These are phyloP conservation scores for Trametes pubescens DNA, from an alignment of 1,284 basidiomycete species.

Conservation along the genomic window DNA sequence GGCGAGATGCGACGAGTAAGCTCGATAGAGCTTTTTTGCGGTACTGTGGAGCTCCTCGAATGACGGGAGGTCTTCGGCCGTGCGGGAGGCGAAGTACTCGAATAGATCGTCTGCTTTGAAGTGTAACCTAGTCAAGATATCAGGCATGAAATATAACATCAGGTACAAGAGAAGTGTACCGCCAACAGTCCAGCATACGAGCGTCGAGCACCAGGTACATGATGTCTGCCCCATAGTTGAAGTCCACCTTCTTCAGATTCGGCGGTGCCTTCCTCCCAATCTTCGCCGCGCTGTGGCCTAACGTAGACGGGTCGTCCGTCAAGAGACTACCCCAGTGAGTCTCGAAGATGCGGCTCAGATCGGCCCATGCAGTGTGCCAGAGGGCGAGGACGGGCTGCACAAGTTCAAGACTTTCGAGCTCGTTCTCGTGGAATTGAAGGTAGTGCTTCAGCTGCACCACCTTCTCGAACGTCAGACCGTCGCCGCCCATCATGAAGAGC, in stretches of 20 bases:
- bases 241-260: too few species aligned
- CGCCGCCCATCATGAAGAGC: constrained; percentile 14
- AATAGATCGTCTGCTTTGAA: background rate
- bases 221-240: constrained; percentile 34
- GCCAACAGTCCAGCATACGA: constrained; percentile 42
- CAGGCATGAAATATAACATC: too few species aligned
- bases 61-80: too few species aligned
- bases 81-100: too few species aligned
- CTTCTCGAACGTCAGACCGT: constrained; percentile 47
- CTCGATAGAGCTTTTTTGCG: too few species aligned
- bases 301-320: constrained; percentile 36
- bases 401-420: constrained; percentile 29
- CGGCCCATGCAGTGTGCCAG: constrained; percentile 42
- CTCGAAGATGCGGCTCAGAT: constrained; percentile 32
- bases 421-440: constrained; percentile 41
- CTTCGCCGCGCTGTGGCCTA: too few species aligned
- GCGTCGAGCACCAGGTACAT: constrained; percentile 38
- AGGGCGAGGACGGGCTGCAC: constrained; percentile 35
- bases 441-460: constrained; percentile 41
- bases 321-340: constrained; percentile 33
- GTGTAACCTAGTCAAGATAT: constrained; percentile 10
- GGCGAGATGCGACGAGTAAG: too few species aligned
- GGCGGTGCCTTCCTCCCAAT: too few species aligned
- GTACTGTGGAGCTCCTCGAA: too few species aligned
- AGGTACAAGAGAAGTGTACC: too few species aligned